Base-by-base conservation (phyloP, 2,329 filamentous ascomycete species). In the Colletotrichum viniferum region DNA sequence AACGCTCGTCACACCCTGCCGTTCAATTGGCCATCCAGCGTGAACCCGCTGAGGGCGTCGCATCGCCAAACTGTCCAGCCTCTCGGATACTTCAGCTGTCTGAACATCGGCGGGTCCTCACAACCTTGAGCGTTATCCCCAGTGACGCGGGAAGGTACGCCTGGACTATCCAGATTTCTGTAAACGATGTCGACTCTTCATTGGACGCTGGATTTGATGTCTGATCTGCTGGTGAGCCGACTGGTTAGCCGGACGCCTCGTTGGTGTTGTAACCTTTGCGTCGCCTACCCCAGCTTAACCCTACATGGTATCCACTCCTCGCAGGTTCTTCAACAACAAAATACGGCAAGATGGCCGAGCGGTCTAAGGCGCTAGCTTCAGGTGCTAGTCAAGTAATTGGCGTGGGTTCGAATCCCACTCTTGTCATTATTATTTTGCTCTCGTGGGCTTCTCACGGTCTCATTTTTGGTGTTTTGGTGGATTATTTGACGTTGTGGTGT, bases 331-430 rank as follows among this genome's bases (percentile, higher is more conserved):
- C 73, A 74, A 13, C 8, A 43, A 14, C 18, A 30, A 2, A 13
- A 6, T 12, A 3, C 14, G 73, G 73, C 70, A 73, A 76, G 73
- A 76, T 76, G 73, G 73, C 73, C 73, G 73, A 76, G 73, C 73
- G 73, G 73, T 76, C 73, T 69, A 76, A 76, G 73, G 73, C 73
- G 73, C 73, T 73, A 76, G 73, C 73, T 76, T 76, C 73, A 76
- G 73, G 73, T 76, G 73, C 73, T 76, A 73, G 69, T 76, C 69
- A 60, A 73, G 73, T 28, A 76, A 76, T 73, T 60, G 69, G 73
- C 73, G 63, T 60, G 73, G 69, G 73, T 75, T 75, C 73, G 73
- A 75, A 73, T 75, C 73, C 69, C 73, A 64, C 69, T 75, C 73
- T 75, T 73, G 69, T 75, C 73, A 69, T 0, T 8, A 12, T 14